These are phyloP conservation scores for Jamesozyma lodderae DNA, from an alignment of 805 yeast species.

Conservation along the genomic window DNA sequence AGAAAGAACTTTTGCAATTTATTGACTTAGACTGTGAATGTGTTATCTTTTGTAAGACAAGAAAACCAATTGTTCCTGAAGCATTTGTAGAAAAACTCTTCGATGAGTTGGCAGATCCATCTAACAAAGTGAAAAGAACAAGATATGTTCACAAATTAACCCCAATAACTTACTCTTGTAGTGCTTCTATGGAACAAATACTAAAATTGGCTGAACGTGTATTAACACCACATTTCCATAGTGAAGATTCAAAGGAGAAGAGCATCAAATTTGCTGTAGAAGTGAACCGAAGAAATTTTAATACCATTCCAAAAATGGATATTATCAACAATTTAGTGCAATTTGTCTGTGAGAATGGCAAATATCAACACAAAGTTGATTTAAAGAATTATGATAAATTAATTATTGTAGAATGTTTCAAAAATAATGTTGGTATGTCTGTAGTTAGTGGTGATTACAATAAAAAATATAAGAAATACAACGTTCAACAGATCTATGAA, in stretches of 20 bases:
- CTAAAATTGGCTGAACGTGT: slow-evolving; percentile 48
- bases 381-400: slow-evolving; percentile 70
- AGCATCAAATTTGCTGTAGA: slow-evolving; percentile 65
- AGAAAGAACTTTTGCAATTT: slow-evolving; percentile 45
- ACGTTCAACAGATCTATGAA: slow-evolving; percentile 72
- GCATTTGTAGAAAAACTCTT: slow-evolving; percentile 57
- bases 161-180: slow-evolving; percentile 69
- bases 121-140: slow-evolving; percentile 42
- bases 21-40: slow-evolving; percentile 71
- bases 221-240: slow-evolving; percentile 61
- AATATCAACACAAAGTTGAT: slow-evolving; percentile 66
- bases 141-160: slow-evolving; percentile 71
- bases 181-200: slow-evolving; percentile 63
- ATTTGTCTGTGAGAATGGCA: slow-evolving; percentile 50
- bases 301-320: slow-evolving; percentile 58
- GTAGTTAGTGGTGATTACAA: slow-evolving; percentile 55
- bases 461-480: slow-evolving; percentile 55
- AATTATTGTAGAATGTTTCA: slow-evolving; percentile 79
- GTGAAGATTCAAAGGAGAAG: slow-evolving; percentile 25
- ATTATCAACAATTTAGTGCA: slow-evolving; percentile 66
- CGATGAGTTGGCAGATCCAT: slow-evolving; percentile 43
- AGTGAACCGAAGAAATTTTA: slow-evolving; percentile 70
- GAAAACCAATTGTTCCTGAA: slow-evolving; percentile 73
- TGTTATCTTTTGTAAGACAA: slow-evolving; percentile 73
- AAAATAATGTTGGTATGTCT: slow-evolving; percentile 79